Percentiles rank a stretch among this genome's conserved stretches.
Evolutionary conservation across 495 filamentous ascomycete genomes (phyloP).

Genomic region (Annulohypoxylon nitens): DNA sequence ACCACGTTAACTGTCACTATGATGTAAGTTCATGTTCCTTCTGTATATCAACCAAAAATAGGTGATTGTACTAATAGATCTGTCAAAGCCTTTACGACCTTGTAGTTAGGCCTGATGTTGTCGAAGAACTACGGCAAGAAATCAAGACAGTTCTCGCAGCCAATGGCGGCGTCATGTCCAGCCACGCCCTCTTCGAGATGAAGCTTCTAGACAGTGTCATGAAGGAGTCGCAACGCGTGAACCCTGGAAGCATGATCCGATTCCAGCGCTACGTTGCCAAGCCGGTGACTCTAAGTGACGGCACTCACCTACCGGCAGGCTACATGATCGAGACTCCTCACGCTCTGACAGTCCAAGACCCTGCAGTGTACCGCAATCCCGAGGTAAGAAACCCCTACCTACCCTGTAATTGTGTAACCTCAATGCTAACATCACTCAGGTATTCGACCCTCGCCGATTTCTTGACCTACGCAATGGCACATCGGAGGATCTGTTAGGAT

Average conservation of each 20-base stretch:
- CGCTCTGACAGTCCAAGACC: conserved; percentile 29
- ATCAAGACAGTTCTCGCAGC: conserved; percentile 42
- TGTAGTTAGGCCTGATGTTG: conserved; percentile 50
- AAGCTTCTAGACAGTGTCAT: conserved; percentile 48
- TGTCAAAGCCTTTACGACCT: conserved; percentile 56
- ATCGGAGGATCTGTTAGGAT: conserved; percentile 49
- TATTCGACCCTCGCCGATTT: conserved; percentile 68
- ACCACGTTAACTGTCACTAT: conserved; percentile 49
- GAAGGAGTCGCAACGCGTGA: conserved; percentile 47
- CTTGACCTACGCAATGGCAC: conserved; percentile 52
- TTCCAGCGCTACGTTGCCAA: conserved; percentile 57
- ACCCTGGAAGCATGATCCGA: conserved; percentile 41
- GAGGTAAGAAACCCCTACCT: conserved; percentile 23
- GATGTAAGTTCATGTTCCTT: conserved; percentile 26
- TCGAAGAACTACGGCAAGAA: conserved; percentile 48
- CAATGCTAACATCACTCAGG: conserved; percentile 11
- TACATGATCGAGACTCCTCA: conserved; percentile 51
- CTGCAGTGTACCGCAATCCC: conserved; percentile 37
- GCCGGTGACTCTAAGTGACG: conserved; percentile 58
- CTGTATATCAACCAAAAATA: too few relatives aligned
- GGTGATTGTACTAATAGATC: not conserved
- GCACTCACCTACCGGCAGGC: conserved; percentile 55
- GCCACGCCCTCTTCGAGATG: conserved; percentile 48
- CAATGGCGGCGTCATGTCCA: conserved; percentile 47
- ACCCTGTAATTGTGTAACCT: not conserved